Percentiles rank a stretch among this genome's conserved stretches.
Conservation (phyloP, 768 basidiomycete genomes). For the Podaxis pistillaris region DNA sequence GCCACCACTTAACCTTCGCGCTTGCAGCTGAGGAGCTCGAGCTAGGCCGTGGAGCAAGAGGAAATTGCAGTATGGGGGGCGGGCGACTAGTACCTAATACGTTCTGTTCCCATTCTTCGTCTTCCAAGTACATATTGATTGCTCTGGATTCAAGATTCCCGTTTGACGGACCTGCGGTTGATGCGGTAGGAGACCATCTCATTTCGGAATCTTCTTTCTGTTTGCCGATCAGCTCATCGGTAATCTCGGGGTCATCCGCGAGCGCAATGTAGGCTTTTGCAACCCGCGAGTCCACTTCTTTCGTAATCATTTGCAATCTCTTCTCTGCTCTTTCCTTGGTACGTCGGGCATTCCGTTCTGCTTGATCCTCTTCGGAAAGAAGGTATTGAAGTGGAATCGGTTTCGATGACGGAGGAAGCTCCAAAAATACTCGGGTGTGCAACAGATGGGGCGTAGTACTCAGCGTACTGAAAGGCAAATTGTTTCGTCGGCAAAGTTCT, state of each 20-base stretch:
- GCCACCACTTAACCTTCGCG: conserved; percentile 4
- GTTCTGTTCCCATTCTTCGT: conserved; percentile 15
- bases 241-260: conserved; percentile 44
- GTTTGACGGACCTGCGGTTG: background rate
- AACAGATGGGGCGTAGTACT: conserved; percentile 72
- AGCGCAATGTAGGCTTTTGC: conserved; percentile 71
- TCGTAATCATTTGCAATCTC: conserved; percentile 60
- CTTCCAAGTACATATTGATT: conserved; percentile 14
- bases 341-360: conserved; percentile 40
- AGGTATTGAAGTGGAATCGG: conserved; percentile 18
- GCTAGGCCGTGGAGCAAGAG: background rate
- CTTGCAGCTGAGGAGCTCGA: background rate
- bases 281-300: conserved; percentile 66
- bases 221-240: conserved; percentile 27
- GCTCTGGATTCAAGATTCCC: conserved; percentile 6
- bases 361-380: conserved; percentile 26
- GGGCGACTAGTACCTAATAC: background rate
- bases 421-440: conserved; percentile 61
- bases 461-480: conserved; percentile 61
- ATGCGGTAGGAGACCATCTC: background rate
- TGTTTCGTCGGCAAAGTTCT: conserved; percentile 63
- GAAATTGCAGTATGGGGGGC: background rate
- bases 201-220: conserved; percentile 24
- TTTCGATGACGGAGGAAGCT: conserved; percentile 46
- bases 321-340: conserved; percentile 57